Evolutionary conservation across 2,329 filamentous ascomycete species (phyloP).

Genomic region (Torrubiella hemipterigena): DNA sequence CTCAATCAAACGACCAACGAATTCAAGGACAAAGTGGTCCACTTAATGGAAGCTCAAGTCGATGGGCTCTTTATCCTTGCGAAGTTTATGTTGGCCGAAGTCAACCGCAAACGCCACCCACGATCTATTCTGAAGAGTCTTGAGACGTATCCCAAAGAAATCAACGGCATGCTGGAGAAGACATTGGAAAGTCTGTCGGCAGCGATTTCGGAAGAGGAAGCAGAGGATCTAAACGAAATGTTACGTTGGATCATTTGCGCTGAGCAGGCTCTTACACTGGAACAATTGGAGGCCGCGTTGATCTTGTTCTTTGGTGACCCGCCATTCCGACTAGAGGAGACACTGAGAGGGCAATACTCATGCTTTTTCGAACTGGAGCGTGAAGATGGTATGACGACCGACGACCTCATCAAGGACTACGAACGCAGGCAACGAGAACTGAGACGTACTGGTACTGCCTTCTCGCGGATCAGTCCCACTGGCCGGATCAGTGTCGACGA

Average conservation of each 20-base stretch:
- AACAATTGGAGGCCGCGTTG: slow-evolving; percentile 29
- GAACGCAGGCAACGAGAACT: slow-evolving; percentile 16
- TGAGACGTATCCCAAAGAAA: slow-evolving; percentile 29
- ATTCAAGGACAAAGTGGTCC: slow-evolving; percentile 24
- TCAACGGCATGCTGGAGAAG: slow-evolving; percentile 27
- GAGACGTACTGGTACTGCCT: slow-evolving; percentile 6
- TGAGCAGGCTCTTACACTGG: slow-evolving; percentile 27
- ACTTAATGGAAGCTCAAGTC: slow-evolving; percentile 26
- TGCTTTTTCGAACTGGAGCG: slow-evolving; percentile 33
- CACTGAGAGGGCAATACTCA: slow-evolving; percentile 29
- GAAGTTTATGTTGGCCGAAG: slow-evolving; percentile 37
- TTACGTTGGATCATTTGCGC: slow-evolving; percentile 33
- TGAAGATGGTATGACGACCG: slow-evolving; percentile 29
- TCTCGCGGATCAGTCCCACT: slow-evolving; percentile 4
- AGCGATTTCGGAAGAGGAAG: slow-evolving; percentile 24
- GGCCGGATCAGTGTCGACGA: background rate
- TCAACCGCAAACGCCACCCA: slow-evolving; percentile 30
- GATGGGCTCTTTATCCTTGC: slow-evolving; percentile 36
- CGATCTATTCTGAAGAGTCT: slow-evolving; percentile 31
- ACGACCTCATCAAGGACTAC: slow-evolving; percentile 25
- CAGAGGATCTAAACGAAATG: slow-evolving; percentile 32
- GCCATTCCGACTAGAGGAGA: slow-evolving; percentile 27
- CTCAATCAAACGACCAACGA: slow-evolving; percentile 19
- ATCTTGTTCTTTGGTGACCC: slow-evolving; percentile 28
- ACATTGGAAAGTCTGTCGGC: slow-evolving; percentile 28